Percentiles rank a stretch among this genome's conserved stretches.
Evolutionary conservation across 164 flowering plant species (phyloP).

Genomic region (Akebia trifoliata): DNA sequence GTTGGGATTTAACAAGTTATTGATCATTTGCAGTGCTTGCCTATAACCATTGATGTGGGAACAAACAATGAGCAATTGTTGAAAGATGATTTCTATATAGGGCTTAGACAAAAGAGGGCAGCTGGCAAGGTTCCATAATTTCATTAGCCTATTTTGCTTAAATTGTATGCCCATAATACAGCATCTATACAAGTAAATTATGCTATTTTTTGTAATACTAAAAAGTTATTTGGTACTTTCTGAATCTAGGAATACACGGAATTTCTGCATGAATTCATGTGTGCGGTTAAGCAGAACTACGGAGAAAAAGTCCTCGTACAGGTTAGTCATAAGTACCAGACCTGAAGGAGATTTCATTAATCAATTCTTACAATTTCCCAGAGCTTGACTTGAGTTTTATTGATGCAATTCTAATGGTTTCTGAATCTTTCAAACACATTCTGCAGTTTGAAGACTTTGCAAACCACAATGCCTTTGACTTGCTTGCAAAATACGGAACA

Average conservation of each 20-base stretch:
- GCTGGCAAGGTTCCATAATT: slow-evolving; percentile 56
- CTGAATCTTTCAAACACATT: slow-evolving; percentile 4
- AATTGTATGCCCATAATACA: neutral
- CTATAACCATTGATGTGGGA: slow-evolving; percentile 88
- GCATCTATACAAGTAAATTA: too few species aligned
- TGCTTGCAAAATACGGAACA: slow-evolving; percentile 59
- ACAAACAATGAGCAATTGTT: slow-evolving; percentile 78
- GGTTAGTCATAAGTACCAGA: slow-evolving; percentile 31
- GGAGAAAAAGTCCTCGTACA: slow-evolving; percentile 88
- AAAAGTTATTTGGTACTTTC: slow-evolving; percentile 9
- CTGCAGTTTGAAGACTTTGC: slow-evolving; percentile 93
- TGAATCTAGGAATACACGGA: slow-evolving; percentile 64
- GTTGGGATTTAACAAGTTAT: neutral
- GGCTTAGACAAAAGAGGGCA: slow-evolving; percentile 70
- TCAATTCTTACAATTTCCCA: neutral
- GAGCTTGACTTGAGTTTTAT: neutral
- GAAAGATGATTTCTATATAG: slow-evolving; percentile 86
- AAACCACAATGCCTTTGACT: slow-evolving; percentile 80
- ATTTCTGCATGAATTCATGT: slow-evolving; percentile 77
- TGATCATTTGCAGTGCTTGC: slow-evolving; percentile 60
- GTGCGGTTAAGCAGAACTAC: slow-evolving; percentile 79
- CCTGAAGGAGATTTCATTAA: neutral
- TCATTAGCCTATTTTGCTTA: neutral
- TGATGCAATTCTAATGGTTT: neutral
- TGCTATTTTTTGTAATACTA: neutral